These are phyloP conservation scores for Athelia psychrophila DNA, from an alignment of 1,284 basidiomycete species.

Conservation along the genomic window DNA sequence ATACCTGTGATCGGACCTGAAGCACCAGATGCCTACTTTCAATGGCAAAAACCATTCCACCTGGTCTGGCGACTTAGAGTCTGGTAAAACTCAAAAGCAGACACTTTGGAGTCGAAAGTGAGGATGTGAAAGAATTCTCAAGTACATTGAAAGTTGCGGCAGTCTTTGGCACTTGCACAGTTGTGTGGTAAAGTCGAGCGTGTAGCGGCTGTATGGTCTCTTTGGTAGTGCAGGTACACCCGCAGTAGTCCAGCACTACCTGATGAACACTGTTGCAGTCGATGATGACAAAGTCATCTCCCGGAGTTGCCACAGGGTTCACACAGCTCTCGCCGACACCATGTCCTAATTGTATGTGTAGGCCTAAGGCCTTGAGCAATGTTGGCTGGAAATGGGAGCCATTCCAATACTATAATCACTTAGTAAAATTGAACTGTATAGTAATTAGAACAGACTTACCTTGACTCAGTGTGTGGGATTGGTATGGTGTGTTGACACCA, in stretches of 20 bases:
- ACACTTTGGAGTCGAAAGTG: slow-evolving; percentile 16
- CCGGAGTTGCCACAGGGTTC: slow-evolving; percentile 6
- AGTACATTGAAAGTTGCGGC: slow-evolving; percentile 22
- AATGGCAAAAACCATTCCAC: too few species aligned
- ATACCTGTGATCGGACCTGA: too few species aligned
- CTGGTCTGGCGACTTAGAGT: slow-evolving; percentile 14
- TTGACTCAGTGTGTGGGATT: too few species aligned
- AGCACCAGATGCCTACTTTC: too few species aligned
- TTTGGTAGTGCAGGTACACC: slow-evolving; percentile 15
- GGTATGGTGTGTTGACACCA: too few species aligned
- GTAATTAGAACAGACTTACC: too few species aligned
- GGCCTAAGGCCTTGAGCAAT: slow-evolving; percentile 13
- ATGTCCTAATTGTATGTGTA: slow-evolving; percentile 23
- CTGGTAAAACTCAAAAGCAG: slow-evolving; percentile 21
- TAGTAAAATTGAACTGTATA: too few species aligned
- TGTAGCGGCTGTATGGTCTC: slow-evolving; percentile 21
- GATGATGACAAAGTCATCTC: slow-evolving; percentile 23
- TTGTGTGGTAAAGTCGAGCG: slow-evolving; percentile 21
- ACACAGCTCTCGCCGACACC: slow-evolving; percentile 6
- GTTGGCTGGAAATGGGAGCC: slow-evolving; percentile 6
- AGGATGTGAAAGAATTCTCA: slow-evolving; percentile 20
- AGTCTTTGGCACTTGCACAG: slow-evolving; percentile 18
- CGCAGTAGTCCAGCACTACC: slow-evolving; percentile 28
- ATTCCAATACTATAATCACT: too few species aligned
- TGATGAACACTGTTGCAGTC: slow-evolving; percentile 29